Evolutionary conservation across 148 eudicot species (phyloP).

Genomic region (Suaeda aralocaspica): DNA sequence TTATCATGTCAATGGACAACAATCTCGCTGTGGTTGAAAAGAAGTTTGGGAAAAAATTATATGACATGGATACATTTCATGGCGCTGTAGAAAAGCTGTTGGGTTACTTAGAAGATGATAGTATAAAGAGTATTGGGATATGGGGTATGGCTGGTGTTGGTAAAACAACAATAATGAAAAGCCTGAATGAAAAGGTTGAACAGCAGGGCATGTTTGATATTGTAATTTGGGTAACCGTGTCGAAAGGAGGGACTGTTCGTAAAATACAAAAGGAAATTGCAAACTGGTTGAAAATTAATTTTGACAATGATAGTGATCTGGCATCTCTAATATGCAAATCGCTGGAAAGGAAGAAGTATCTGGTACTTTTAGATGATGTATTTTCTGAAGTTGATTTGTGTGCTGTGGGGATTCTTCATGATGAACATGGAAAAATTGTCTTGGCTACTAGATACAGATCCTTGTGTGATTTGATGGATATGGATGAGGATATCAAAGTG

Average conservation of each 20-base stretch:
- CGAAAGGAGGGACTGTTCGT: constrained; percentile 9
- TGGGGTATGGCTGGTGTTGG: constrained; percentile 30
- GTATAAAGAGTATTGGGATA: constrained; percentile 21
- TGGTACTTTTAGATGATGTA: constrained; percentile 26
- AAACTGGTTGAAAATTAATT: constrained; percentile 10
- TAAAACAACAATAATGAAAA: constrained; percentile 26
- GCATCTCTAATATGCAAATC: constrained; percentile 6
- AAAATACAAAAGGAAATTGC: constrained; percentile 21
- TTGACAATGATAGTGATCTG: constrained; percentile 12
- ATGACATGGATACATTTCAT: constrained; percentile 9
- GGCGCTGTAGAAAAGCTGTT: constrained; percentile 19
- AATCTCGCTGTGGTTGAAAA: neutral
- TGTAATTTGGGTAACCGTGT: constrained; percentile 24
- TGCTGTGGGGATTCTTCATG: constrained; percentile 20
- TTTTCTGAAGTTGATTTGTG: constrained; percentile 18
- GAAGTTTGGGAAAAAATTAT: neutral
- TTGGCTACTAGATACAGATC: constrained; percentile 21
- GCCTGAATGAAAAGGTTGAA: constrained; percentile 13
- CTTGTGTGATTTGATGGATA: constrained; percentile 19
- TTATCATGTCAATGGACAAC: neutral
- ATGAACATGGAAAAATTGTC: constrained; percentile 29
- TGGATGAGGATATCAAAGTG: constrained; percentile 22
- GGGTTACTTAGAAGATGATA: constrained; percentile 16
- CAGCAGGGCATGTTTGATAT: constrained; percentile 14
- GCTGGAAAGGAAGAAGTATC: constrained; percentile 20